These are phyloP conservation scores for Pythium rishiriense DNA, from an alignment of 352 stramenopile species.

Conservation along the genomic window DNA sequence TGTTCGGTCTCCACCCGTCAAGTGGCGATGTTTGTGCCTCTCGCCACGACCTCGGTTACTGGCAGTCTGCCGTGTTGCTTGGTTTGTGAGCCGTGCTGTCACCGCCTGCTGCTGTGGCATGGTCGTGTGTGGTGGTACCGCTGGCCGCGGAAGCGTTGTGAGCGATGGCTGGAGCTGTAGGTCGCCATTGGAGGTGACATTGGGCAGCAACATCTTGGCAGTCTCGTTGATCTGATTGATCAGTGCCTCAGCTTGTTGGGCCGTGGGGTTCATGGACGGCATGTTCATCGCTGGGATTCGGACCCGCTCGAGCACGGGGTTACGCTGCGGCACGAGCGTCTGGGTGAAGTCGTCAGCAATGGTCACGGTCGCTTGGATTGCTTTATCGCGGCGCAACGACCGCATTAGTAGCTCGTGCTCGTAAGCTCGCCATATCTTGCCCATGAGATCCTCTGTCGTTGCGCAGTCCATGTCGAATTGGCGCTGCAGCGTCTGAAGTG, in stretches of 20 bases:
- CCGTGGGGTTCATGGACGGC: slow-evolving; percentile 31
- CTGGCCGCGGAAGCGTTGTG: slow-evolving; percentile 1
- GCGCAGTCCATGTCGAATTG: slow-evolving; percentile 58
- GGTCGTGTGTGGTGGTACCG: background rate
- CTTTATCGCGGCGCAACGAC: slow-evolving; percentile 55
- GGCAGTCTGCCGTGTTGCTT: slow-evolving; percentile 3
- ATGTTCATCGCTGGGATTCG: slow-evolving; percentile 49
- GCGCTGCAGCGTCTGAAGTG: slow-evolving; percentile 36
- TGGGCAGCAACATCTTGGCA: slow-evolving; percentile 44
- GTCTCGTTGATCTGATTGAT: slow-evolving; percentile 66
- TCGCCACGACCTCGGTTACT: slow-evolving; percentile 8
- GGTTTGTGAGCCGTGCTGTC: background rate
- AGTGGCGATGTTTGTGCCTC: slow-evolving; percentile 13
- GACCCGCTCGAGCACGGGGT: slow-evolving; percentile 61
- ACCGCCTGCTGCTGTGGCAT: background rate
- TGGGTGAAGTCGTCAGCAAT: slow-evolving; percentile 41
- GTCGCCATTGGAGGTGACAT: slow-evolving; percentile 41
- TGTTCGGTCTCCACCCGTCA: slow-evolving; percentile 4
- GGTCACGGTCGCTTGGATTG: slow-evolving; percentile 55
- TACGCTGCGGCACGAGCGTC: slow-evolving; percentile 66
- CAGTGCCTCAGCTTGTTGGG: slow-evolving; percentile 35
- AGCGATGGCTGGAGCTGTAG: slow-evolving; percentile 27
- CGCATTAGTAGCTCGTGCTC: slow-evolving; percentile 63
- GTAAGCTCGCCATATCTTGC: slow-evolving; percentile 56
- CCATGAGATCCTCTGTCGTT: slow-evolving; percentile 53